Evolutionary conservation across 345 rosid species (phyloP).

Genomic region (Salix brachista): DNA sequence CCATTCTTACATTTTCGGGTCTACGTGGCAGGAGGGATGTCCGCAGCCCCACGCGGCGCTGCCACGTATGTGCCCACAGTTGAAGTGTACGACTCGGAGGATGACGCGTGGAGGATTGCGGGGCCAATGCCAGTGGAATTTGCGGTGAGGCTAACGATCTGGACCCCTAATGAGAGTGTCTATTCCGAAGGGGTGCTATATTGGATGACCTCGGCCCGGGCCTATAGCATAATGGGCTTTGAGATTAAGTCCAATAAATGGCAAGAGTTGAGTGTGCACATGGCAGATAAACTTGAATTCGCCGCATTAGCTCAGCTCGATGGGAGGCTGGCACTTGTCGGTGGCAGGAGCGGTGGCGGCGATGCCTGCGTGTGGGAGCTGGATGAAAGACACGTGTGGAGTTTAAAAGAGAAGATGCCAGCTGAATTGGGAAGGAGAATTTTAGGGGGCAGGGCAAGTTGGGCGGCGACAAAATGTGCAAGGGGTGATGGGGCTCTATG

Average conservation of each 20-base stretch:
- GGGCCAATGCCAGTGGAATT: slow-evolving; percentile 41
- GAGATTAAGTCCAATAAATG: slow-evolving; percentile 36
- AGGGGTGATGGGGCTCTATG: slow-evolving; percentile 36
- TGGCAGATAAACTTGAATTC: slow-evolving; percentile 50
- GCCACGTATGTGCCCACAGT: slow-evolving; percentile 38
- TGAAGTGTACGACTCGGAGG: slow-evolving; percentile 44
- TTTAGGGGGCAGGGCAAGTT: slow-evolving; percentile 28
- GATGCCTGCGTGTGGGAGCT: slow-evolving; percentile 44
- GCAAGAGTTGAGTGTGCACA: slow-evolving; percentile 42
- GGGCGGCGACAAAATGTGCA: slow-evolving; percentile 44
- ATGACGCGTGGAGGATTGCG: slow-evolving; percentile 28
- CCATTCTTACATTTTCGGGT: slow-evolving; percentile 21
- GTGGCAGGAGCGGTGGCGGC: slow-evolving; percentile 22
- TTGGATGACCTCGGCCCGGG: slow-evolving; percentile 62
- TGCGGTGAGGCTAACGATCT: slow-evolving; percentile 52
- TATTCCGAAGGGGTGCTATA: slow-evolving; percentile 37
- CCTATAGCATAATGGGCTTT: slow-evolving; percentile 44
- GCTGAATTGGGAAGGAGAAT: slow-evolving; percentile 34
- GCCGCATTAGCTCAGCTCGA: slow-evolving; percentile 25
- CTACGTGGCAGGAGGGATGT: slow-evolving; percentile 62
- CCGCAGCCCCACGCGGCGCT: slow-evolving; percentile 26
- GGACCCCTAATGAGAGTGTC: slow-evolving; percentile 52
- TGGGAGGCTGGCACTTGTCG: slow-evolving; percentile 32
- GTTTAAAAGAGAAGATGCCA: slow-evolving; percentile 30
- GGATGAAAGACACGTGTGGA: slow-evolving; percentile 26